A percentile compares a stretch with the other conserved stretches of the same genome.
phyloP scores from a whole-genome alignment of 2,329 filamentous ascomycete genomes.

The Arthrocladium fulminans region DNA sequence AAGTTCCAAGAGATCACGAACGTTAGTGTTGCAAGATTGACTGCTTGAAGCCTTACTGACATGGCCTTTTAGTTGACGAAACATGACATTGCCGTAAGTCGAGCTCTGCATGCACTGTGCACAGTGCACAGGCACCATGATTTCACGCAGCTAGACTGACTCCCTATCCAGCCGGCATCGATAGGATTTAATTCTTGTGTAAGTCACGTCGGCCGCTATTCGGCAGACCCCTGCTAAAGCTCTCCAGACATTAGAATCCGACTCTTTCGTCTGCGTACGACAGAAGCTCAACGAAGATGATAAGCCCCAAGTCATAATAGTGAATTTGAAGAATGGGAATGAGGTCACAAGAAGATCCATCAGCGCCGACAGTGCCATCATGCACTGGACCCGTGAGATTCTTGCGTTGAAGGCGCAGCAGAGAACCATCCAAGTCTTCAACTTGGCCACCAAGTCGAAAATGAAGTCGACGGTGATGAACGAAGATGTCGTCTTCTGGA shows the following conservation, averaged over 20 bases:
- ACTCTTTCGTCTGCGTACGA: conserved; percentile 90
- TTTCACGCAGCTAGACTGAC: conserved; percentile 11
- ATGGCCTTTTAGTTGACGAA: conserved; percentile 40
- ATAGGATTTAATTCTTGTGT: conserved; percentile 87
- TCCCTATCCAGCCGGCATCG: conserved; percentile 48
- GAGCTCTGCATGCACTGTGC: conserved; percentile 16
- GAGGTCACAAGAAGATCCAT: conserved; percentile 90
- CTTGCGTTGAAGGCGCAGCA: conserved; percentile 94
- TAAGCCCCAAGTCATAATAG: conserved; percentile 88
- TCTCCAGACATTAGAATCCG: conserved; percentile 86
- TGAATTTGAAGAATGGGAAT: conserved; percentile 96
- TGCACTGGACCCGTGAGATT: conserved; percentile 95
- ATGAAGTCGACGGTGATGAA: conserved; percentile 94
- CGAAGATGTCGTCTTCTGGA: conserved; percentile 98
- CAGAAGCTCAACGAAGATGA: conserved; percentile 81
- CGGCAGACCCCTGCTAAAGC: conserved; percentile 20
- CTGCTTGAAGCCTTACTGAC: conserved; percentile 29
- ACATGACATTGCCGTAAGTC: conserved; percentile 46
- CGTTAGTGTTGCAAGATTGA: conserved; percentile 35
- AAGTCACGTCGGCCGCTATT: conserved; percentile 33
- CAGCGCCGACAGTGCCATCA: conserved; percentile 98
- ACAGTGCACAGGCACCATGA: conserved; percentile 13
- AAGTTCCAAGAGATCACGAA: conserved; percentile 88
- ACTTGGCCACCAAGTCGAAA: conserved; percentile 85
- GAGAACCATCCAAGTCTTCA: conserved; percentile 94